Evolutionary conservation across 176 grass and related monocot species (phyloP), one percentile per base, ranked within the genome.

Genomic region (Eleusine indica): DNA sequence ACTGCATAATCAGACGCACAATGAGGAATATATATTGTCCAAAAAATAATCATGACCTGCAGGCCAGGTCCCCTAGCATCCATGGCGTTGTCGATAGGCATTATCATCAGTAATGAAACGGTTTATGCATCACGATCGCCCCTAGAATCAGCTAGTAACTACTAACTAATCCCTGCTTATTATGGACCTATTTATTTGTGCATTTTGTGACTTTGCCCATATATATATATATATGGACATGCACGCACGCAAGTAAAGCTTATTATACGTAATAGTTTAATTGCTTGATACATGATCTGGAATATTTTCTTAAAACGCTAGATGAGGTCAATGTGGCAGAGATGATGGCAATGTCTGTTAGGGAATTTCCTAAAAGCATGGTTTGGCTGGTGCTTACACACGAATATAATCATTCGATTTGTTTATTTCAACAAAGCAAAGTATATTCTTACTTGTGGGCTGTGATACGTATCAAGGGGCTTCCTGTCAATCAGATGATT

Each of bases 191-290:
- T 37, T 46, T 13, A 28, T 29, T 30, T 6, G 15, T 66, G 19
- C 19, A 48, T 28, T 35, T 49, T 32, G 76, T 6, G 43, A 63
- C 66, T 85, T 77, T 70, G 40, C 25, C 63, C 32, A 3, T 52
- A 9, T 74, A 46, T 76, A 6, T 76, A 6, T 32, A n/a, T 39
- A 48, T 61, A 46, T 39, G 51, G 74, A 78, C 66, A 85, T 61
- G 74, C 66, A 77, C 30, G 15, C 74, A 61, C 51, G n/a, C 49
- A 43, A 3, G 18, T 56, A 47, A 56, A 46, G 44, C 13, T n/a
- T 11, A 63, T 3, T 29, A 30, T 64, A 46, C 32, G 32, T 35
- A 2, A 35, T 35, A 35, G 32, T 65, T 66, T 37, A 9, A 46
- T 46, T 46, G 9, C 32, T 35, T 46, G 44, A 46, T 46, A 46